Evolutionary conservation across 2,329 filamentous ascomycete species (phyloP), one percentile per base, ranked within the genome.

Genomic region (Aureobasidium sp.): DNA sequence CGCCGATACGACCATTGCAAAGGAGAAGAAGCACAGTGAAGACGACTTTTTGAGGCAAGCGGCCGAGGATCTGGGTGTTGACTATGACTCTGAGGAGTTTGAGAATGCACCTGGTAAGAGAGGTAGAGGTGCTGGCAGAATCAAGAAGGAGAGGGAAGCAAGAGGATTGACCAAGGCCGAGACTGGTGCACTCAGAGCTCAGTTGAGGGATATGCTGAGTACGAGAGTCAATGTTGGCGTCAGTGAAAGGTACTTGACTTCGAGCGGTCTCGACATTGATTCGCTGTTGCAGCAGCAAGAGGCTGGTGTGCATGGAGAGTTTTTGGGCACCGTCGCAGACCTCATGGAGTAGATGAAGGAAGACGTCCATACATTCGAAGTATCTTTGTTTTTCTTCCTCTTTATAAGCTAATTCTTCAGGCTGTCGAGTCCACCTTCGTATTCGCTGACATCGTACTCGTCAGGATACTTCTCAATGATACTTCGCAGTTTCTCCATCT

Each of bases 11-110:
- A 80, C 81, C 0, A 83, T 94, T 9, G 93, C 92, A 8, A 96
- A 96, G 76, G 90, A 95, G 71, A 96, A 93, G 76, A 85, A 87
- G 11, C 85, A 84, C 61, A 88, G 88, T 69, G 90, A 96, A 68
- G 90, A 96, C 67, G 85, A 90, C 62, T 94, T 92, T 86, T 79
- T 97, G 68, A 85, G 85, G 47, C 84, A 84, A 52, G 92, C 91
- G 0, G 94, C 94, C 0, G 91, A 97, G 63, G 93, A 97, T 66
- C 80, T 99, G 0, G 94, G 94, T 0, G 90, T 97, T 0, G 93
- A 97, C 58, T 96, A 96, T 71, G 91, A 97, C 71, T 89, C 86
- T 64, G 91, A 96, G 39, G 91, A 95, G 49, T 87, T 96, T 65
- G 89, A 83, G 47, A 75, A 81, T 42, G 81, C 80, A 1, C 77